Percentiles rank a stretch among this genome's conserved stretches.
These are phyloP conservation scores for Biscogniauxia marginata DNA, from an alignment of 2,329 filamentous ascomycete genomes.

Conservation along the genomic window DNA sequence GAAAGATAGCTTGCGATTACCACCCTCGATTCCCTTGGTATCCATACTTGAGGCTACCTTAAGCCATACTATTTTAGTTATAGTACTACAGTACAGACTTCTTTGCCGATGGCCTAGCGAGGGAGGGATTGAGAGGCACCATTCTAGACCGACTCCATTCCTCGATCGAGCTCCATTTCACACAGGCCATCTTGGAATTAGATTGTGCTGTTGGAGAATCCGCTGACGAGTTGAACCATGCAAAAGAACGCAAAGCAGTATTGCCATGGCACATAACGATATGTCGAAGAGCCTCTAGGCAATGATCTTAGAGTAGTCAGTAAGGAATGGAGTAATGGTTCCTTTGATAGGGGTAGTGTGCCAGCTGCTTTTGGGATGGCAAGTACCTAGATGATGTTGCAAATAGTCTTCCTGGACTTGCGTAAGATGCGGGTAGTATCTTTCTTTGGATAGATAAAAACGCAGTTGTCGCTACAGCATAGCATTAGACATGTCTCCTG, in stretches of 20 bases:
- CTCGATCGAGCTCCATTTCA: conserved; percentile 14
- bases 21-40: too few species aligned
- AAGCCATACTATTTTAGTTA: too few species aligned
- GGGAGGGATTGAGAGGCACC: conserved; percentile 1
- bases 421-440: conserved; percentile 14
- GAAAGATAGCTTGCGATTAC: too few species aligned
- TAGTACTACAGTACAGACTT: too few species aligned
- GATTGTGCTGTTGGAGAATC: conserved; percentile 6
- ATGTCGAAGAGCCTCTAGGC: conserved; percentile 10
- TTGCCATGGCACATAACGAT: conserved; percentile 15
- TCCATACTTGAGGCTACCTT: too few species aligned
- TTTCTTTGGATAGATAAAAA: conserved; percentile 11
- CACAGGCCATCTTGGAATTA: conserved; percentile 10
- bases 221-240: conserved; percentile 6
- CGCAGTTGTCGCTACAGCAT: conserved; percentile 10
- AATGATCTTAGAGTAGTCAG: conserved; percentile 10
- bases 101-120: conserved; percentile 2
- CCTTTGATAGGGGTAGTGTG: not conserved
- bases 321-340: not conserved
- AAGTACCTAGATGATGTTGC: conserved; percentile 10
- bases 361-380: too few species aligned
- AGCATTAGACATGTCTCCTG: not conserved
- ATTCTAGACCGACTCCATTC: conserved; percentile 9
- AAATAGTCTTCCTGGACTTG: conserved; percentile 8
- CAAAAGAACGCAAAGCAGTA: conserved; percentile 8